A percentile compares a stretch with the other conserved stretches of the same genome.
Conservation (phyloP, 1,139 yeast species). For the Ogataea hybrid region DNA sequence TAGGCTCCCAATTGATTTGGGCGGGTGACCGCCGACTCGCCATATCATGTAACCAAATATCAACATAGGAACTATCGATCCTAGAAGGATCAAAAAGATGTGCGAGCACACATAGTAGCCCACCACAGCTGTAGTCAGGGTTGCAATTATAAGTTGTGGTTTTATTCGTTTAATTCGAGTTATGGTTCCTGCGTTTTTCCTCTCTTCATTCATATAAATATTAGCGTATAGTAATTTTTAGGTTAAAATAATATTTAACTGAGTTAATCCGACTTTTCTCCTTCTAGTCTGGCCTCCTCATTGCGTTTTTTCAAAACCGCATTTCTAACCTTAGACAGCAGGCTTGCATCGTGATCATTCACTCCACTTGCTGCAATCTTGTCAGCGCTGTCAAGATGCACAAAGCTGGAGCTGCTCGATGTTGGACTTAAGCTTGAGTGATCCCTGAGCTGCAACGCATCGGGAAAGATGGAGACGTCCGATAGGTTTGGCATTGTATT, state of each 20-base stretch:
- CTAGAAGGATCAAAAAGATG: not conserved
- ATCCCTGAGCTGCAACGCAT: constrained; percentile 21
- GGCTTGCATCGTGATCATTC: not conserved
- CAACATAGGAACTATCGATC: not conserved
- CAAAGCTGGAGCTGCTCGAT: constrained; percentile 18
- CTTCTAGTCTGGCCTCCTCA: constrained; percentile 14
- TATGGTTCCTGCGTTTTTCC: too few relatives aligned
- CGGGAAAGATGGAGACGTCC: constrained; percentile 32
- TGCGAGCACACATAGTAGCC: not conserved
- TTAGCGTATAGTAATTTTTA: not conserved
- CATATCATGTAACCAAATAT: not conserved
- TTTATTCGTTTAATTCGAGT: too few relatives aligned
- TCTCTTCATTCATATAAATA: not conserved
- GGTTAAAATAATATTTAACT: not conserved
- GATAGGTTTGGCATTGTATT: constrained; percentile 27
- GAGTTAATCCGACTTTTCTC: constrained; percentile 1
- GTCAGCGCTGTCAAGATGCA: constrained; percentile 12
- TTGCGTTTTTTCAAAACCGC: constrained; percentile 21
- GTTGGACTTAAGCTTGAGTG: constrained; percentile 2
- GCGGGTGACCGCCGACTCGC: constrained; percentile 1
- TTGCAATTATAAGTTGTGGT: not conserved
- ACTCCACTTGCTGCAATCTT: constrained; percentile 7
- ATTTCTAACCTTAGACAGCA: constrained; percentile 18
- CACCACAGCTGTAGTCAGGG: not conserved
- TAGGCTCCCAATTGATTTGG: not conserved